Evolutionary conservation across 2,329 filamentous ascomycete species (phyloP).

Genomic region (Hypoxylon rubiginosum): DNA sequence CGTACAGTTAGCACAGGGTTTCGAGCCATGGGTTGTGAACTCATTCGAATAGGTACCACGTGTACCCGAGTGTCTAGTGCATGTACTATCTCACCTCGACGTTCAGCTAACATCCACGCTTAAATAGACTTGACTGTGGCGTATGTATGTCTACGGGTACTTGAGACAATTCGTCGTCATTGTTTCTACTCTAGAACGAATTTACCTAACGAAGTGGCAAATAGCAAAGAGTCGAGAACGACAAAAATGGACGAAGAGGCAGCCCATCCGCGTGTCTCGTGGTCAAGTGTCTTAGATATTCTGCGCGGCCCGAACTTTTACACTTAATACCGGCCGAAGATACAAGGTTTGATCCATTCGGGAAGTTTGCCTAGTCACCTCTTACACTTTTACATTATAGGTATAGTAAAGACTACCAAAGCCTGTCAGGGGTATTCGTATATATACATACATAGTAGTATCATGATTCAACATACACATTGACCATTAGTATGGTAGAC

Average conservation of each 20-base stretch:
- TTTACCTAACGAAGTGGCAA: constrained; percentile 11
- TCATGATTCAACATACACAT: background rate
- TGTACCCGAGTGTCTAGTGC: background rate
- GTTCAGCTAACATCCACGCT: constrained; percentile 25
- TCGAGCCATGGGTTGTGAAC: constrained; percentile 5
- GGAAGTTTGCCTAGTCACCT: constrained; percentile 9
- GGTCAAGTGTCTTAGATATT: background rate
- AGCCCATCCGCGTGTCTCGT: background rate
- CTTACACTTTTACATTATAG: constrained; percentile 5
- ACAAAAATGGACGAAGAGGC: constrained; percentile 7
- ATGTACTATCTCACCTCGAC: constrained; percentile 15
- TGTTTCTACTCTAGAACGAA: constrained; percentile 1
- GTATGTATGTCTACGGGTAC: constrained; percentile 24
- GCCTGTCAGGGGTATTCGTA: background rate
- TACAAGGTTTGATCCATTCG: constrained; percentile 18
- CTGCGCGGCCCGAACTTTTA: constrained; percentile 1
- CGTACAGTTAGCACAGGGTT: constrained; percentile 23
- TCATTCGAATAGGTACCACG: constrained; percentile 4
- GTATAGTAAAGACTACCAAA: background rate
- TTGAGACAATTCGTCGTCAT: constrained; percentile 13
- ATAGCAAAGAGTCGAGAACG: background rate
- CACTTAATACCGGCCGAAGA: constrained; percentile 13
- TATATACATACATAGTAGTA: background rate
- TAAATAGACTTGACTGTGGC: constrained; percentile 20
- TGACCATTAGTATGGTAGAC: background rate